phyloP scores from a whole-genome alignment of 805 yeast species.

The Cyberlindnera xishuangbannaensis region DNA sequence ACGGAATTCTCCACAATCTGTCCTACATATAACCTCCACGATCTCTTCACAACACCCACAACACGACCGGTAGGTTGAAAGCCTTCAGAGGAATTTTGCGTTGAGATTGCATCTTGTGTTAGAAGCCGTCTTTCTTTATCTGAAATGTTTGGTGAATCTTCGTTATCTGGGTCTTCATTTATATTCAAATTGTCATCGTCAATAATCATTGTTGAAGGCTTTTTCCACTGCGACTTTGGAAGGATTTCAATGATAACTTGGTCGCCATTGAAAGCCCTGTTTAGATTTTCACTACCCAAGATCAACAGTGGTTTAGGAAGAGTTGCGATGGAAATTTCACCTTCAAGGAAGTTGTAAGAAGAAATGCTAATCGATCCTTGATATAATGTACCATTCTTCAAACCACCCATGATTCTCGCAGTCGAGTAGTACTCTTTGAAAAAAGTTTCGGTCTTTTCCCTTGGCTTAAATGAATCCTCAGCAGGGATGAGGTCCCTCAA shows the following conservation, averaged over 20 bases:
- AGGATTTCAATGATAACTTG: slow-evolving; percentile 84
- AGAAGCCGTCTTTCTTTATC: slow-evolving; percentile 68
- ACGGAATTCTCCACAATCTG: slow-evolving; percentile 79
- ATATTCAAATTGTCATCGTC: slow-evolving; percentile 37
- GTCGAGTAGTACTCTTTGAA: slow-evolving; percentile 77
- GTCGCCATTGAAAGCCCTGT: slow-evolving; percentile 91
- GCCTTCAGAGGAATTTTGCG: slow-evolving; percentile 47
- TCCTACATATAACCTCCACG: slow-evolving; percentile 96
- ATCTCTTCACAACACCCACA: slow-evolving; percentile 81
- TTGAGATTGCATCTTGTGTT: slow-evolving; percentile 69
- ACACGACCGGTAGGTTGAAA: slow-evolving; percentile 91
- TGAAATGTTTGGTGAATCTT: slow-evolving; percentile 37
- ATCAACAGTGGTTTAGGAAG: slow-evolving; percentile 79
- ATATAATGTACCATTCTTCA: slow-evolving; percentile 78
- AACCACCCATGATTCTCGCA: slow-evolving; percentile 84
- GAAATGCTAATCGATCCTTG: slow-evolving; percentile 82
- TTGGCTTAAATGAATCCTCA: slow-evolving; percentile 29
- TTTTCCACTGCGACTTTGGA: slow-evolving; percentile 83
- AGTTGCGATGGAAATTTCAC: slow-evolving; percentile 63
- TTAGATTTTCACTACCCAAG: slow-evolving; percentile 76
- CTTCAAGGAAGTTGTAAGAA: slow-evolving; percentile 85
- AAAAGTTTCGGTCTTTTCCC: slow-evolving; percentile 25
- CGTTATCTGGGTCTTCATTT: slow-evolving; percentile 37
- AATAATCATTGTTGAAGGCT: slow-evolving; percentile 71
- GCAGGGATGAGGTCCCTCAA: slow-evolving; percentile 75